phyloP scores from a whole-genome alignment of 179 eudicot species.

The Amaranthus tricolor region DNA sequence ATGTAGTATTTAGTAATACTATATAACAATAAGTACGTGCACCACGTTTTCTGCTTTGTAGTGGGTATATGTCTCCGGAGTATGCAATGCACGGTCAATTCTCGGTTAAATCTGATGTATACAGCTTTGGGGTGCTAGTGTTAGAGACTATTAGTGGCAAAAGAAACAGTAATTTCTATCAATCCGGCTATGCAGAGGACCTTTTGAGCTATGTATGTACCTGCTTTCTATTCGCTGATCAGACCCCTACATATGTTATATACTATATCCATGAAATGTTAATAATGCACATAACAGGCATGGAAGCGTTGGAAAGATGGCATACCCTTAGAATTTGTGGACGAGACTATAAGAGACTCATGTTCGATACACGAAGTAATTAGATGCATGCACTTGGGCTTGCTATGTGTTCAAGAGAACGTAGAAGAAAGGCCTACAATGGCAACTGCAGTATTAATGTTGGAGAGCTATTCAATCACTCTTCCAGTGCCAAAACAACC shows the following conservation, averaged over 20 bases:
- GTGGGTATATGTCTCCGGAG: slow-evolving; percentile 35
- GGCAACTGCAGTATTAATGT: slow-evolving; percentile 18
- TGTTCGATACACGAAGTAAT: slow-evolving; percentile 20
- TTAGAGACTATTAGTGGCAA: slow-evolving; percentile 30
- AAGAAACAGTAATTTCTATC: slow-evolving; percentile 21
- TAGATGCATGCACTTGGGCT: slow-evolving; percentile 22
- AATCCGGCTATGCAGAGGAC: slow-evolving; percentile 29
- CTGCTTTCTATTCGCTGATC: too few species aligned
- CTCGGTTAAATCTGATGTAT: slow-evolving; percentile 28
- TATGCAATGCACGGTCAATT: slow-evolving; percentile 31
- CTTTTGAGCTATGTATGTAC: slow-evolving; percentile 27
- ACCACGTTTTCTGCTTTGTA: not conserved
- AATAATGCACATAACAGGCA: slow-evolving; percentile 11
- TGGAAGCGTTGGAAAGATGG: slow-evolving; percentile 27
- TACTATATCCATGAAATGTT: too few species aligned
- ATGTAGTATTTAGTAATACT: not conserved
- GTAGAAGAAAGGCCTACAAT: slow-evolving; percentile 26
- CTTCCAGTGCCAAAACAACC: slow-evolving; percentile 34
- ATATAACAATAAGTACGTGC: not conserved
- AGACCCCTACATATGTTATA: too few species aligned
- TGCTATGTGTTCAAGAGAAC: slow-evolving; percentile 28
- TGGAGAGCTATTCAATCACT: slow-evolving; percentile 31
- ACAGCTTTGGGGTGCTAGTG: slow-evolving; percentile 31
- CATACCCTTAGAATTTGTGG: slow-evolving; percentile 20
- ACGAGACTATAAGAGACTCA: slow-evolving; percentile 18